Conservation (phyloP, 331 rosid genomes). For the Phaseolus coccineus region DNA sequence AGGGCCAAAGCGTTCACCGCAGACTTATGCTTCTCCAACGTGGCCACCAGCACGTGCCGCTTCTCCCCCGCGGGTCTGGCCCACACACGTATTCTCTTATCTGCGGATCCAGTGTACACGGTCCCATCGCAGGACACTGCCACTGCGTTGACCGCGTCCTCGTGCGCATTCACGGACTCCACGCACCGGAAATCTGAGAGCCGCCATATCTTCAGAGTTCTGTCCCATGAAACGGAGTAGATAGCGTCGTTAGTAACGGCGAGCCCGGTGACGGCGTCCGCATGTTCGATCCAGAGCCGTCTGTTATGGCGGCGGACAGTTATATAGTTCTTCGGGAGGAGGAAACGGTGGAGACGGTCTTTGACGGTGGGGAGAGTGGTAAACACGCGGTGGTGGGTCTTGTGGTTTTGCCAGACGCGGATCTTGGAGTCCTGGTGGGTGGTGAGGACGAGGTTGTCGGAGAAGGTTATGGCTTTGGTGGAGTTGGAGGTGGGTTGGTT, state of each 20-base stretch:
- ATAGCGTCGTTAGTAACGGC: conserved; percentile 47
- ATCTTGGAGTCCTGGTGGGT: conserved; percentile 62
- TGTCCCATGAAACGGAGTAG: conserved; percentile 65
- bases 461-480: conserved; percentile 51
- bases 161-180: conserved; percentile 56
- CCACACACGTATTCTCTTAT: conserved; percentile 56
- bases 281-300: conserved; percentile 58
- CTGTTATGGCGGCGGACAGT: conserved; percentile 51
- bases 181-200: conserved; percentile 51
- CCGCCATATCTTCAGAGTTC: conserved; percentile 57
- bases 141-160: conserved; percentile 61
- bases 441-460: conserved; percentile 40
- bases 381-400: conserved; percentile 38
- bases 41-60: conserved; percentile 50
- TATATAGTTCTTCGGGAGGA: conserved; percentile 52
- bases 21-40: conserved; percentile 56
- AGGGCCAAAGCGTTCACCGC: conserved; percentile 58
- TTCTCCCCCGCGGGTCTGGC: conserved; percentile 38
- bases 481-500: conserved; percentile 49
- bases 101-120: conserved; percentile 57
- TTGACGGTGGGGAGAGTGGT: conserved; percentile 53
- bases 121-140: conserved; percentile 58
- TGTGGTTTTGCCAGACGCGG: conserved; percentile 46
- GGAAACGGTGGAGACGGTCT: conserved; percentile 56
- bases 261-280: conserved; percentile 56